Conservation (phyloP, 106 monocot genomes). For the Dendrobium catenatum region DNA sequence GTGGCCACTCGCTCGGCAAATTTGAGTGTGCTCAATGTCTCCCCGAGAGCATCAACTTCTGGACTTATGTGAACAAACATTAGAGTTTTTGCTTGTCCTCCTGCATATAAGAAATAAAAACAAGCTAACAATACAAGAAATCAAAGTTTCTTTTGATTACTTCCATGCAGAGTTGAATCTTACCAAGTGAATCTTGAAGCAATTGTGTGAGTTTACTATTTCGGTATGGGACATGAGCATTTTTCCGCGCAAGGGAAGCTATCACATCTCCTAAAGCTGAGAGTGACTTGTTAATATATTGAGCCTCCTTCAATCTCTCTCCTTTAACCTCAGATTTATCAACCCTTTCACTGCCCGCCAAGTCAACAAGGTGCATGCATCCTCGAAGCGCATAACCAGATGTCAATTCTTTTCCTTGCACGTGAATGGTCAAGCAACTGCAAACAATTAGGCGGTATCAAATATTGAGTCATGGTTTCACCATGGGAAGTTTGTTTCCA, state of each 20-base stretch:
- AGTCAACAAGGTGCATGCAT: conserved; percentile 91
- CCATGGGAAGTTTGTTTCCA: no score
- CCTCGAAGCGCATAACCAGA: conserved; percentile 57
- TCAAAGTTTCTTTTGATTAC: background rate
- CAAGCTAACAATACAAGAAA: background rate
- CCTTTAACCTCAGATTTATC: conserved; percentile 94
- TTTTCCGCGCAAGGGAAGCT: conserved; percentile 80
- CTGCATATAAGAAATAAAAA: conserved; percentile 27
- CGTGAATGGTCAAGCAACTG: conserved; percentile 94
- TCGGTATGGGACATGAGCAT: conserved; percentile 88
- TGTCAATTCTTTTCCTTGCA: conserved; percentile 78
- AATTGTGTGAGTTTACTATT: conserved; percentile 97
- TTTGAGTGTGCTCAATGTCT: conserved; percentile 95
- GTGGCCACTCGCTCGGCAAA: conserved; percentile 89
- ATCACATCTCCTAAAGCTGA: conserved; percentile 97
- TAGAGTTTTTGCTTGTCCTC: conserved; percentile 96
- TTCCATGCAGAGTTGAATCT: conserved; percentile 1
- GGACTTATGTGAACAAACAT: conserved; percentile 99
- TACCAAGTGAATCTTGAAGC: conserved; percentile 97
- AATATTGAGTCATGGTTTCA: no score
- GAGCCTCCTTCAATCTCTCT: conserved; percentile 84
- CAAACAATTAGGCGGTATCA: conserved; percentile 11
- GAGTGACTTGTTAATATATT: conserved; percentile 95
- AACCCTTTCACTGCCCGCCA: conserved; percentile 96
- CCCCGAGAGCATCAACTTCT: conserved; percentile 64